Percentiles rank a stretch among this genome's conserved stretches.
Conservation (phyloP, 1,139 yeast genomes). For the Geotrichum fermentans region DNA sequence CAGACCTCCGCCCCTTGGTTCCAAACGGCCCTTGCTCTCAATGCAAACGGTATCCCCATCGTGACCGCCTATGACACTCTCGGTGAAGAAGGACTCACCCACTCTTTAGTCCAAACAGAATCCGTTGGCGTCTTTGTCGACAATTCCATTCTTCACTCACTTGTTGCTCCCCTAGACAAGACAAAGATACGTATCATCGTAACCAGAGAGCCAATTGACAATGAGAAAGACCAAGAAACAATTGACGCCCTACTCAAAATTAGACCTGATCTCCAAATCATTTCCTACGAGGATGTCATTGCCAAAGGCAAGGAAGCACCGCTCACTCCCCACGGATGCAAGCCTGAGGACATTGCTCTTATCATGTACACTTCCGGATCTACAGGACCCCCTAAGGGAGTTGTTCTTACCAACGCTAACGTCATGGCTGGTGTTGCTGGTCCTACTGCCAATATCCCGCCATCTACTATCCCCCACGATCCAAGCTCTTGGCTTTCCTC, state of each 20-base stretch:
- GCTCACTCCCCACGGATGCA: slow-evolving; percentile 47
- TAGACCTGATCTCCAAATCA: slow-evolving; percentile 72
- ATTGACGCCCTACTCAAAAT: slow-evolving; percentile 46
- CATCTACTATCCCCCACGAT: slow-evolving; percentile 50
- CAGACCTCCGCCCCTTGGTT: slow-evolving; percentile 82
- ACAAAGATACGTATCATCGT: slow-evolving; percentile 60
- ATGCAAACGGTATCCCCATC: slow-evolving; percentile 72
- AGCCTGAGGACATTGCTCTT: slow-evolving; percentile 74
- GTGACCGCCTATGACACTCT: slow-evolving; percentile 97
- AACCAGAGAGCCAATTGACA: slow-evolving; percentile 59
- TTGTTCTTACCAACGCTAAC: slow-evolving; percentile 72
- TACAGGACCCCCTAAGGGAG: slow-evolving; percentile 97
- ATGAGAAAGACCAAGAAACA: slow-evolving; percentile 56
- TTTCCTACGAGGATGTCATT: slow-evolving; percentile 61
- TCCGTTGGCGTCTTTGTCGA: slow-evolving; percentile 80
- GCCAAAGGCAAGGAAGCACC: slow-evolving; percentile 55
- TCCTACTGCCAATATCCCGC: slow-evolving; percentile 58
- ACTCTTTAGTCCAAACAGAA: slow-evolving; percentile 76
- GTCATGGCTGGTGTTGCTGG: slow-evolving; percentile 84
- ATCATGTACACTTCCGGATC: slow-evolving; percentile 99
- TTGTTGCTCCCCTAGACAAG: slow-evolving; percentile 66
- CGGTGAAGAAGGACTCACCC: slow-evolving; percentile 87
- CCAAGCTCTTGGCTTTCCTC: slow-evolving; percentile 77
- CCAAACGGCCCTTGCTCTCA: slow-evolving; percentile 76
- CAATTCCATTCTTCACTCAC: slow-evolving; percentile 59